Percentiles rank a stretch among this genome's conserved stretches.
Evolutionary conservation across 805 yeast genomes (phyloP).

Genomic region (Candida succiphila): DNA sequence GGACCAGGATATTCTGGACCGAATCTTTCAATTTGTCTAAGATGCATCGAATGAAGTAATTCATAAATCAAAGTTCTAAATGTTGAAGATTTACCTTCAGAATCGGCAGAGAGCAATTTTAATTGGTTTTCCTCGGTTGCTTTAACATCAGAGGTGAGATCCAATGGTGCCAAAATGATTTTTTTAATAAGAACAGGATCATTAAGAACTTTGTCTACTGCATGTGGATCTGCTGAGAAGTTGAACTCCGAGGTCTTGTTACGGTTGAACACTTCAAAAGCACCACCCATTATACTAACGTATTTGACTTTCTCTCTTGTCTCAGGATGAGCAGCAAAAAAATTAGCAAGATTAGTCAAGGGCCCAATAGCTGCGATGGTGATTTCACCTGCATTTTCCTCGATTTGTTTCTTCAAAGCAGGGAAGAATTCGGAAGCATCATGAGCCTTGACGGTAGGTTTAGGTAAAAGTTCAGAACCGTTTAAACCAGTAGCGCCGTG

Average conservation of each 20-base stretch:
- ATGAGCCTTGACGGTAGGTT: constrained; percentile 23
- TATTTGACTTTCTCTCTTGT: constrained; percentile 35
- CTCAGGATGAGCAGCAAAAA: constrained; percentile 48
- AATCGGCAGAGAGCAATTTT: constrained; percentile 29
- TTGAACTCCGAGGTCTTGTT: constrained; percentile 59
- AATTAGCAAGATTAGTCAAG: constrained; percentile 56
- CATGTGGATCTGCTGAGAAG: constrained; percentile 64
- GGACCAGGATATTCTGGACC: constrained; percentile 46
- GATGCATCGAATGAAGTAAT: constrained; percentile 40
- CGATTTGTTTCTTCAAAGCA: constrained; percentile 10
- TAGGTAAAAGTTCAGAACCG: constrained; percentile 56
- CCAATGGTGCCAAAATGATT: constrained; percentile 51
- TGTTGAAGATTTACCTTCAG: constrained; percentile 24
- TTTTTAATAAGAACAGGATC: constrained; percentile 38
- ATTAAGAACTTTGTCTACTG: constrained; percentile 49
- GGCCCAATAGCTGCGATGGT: constrained; percentile 71
- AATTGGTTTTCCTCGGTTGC: constrained; percentile 33
- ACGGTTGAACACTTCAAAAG: constrained; percentile 21
- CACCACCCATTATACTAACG: constrained; percentile 75
- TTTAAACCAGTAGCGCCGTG: constrained; percentile 75
- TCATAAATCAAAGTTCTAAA: constrained; percentile 47
- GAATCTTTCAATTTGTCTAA: constrained; percentile 30
- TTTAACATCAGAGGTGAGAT: constrained; percentile 58
- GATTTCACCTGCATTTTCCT: constrained; percentile 33
- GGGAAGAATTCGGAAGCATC: constrained; percentile 13